phyloP scores from a whole-genome alignment of 2,329 filamentous ascomycete species.

The Alternaria sp. region DNA sequence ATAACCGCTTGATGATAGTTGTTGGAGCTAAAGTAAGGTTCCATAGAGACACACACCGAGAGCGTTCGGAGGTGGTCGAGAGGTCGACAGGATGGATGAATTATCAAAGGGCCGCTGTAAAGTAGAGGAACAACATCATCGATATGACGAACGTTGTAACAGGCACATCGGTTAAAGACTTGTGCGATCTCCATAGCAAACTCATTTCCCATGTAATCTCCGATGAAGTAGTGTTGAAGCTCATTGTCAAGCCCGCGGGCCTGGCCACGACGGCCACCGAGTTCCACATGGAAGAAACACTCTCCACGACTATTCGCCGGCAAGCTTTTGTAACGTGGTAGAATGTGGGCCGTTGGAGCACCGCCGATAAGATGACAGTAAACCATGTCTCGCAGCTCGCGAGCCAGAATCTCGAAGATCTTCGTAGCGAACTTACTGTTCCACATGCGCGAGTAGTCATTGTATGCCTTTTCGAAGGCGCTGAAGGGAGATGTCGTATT shows the following conservation, averaged over 20 bases:
- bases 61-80: not conserved
- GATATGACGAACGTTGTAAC: not conserved
- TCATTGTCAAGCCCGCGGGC: not conserved
- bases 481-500: not conserved
- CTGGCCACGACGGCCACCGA: not conserved
- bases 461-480: not conserved
- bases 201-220: not conserved
- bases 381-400: not conserved
- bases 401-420: not conserved
- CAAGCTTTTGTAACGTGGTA: not conserved
- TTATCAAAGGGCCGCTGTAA: not conserved
- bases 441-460: not conserved
- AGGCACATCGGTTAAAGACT: not conserved
- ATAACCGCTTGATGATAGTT: fast-evolving
- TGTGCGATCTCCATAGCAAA: not conserved
- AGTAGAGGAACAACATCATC: not conserved
- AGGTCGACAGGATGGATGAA: not conserved
- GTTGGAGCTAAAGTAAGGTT: not conserved
- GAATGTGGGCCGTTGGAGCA: not conserved
- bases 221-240: not conserved
- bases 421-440: not conserved
- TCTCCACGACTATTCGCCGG: not conserved
- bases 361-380: not conserved
- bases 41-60: not conserved
- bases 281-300: not conserved